A percentile compares a stretch with the other conserved stretches of the same genome.
These are phyloP conservation scores for Dipteronia sinensis DNA, from an alignment of 345 rosid species.

Conservation along the genomic window DNA sequence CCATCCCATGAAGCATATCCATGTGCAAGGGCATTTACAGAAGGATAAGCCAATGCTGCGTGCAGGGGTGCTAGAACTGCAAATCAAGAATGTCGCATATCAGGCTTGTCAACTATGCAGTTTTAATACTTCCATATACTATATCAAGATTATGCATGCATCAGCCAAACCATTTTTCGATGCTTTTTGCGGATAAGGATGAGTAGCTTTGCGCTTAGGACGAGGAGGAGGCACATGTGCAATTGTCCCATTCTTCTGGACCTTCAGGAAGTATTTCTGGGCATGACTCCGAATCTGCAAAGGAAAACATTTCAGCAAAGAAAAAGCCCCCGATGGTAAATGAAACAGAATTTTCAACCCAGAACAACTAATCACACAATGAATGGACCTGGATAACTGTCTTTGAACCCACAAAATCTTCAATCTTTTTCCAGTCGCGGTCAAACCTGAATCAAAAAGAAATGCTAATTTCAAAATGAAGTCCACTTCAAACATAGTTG, in stretches of 20 bases:
- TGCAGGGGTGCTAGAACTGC: constrained; percentile 63
- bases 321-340: not conserved
- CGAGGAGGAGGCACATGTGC: constrained; percentile 98
- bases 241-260: constrained; percentile 85
- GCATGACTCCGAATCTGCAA: constrained; percentile 96
- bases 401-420: constrained; percentile 97
- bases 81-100: constrained; percentile 19
- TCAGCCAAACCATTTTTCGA: constrained; percentile 66
- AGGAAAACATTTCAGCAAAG: constrained; percentile 18
- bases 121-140: not conserved
- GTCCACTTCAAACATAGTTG: not conserved
- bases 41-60: constrained; percentile 56
- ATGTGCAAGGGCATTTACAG: constrained; percentile 38
- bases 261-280: constrained; percentile 94
- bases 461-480: constrained; percentile 16
- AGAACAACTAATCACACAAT: constrained; percentile 11
- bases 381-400: constrained; percentile 89
- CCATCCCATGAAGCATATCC: constrained; percentile 76
- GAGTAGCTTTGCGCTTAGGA: constrained; percentile 95
- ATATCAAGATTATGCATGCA: not conserved
- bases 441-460: constrained; percentile 70
- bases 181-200: constrained; percentile 96
- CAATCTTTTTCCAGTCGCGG: constrained; percentile 98
- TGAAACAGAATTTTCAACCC: not conserved
- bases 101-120: constrained; percentile 13